phyloP scores from a whole-genome alignment of 345 rosid genomes.

The Pelargonium nanum region DNA sequence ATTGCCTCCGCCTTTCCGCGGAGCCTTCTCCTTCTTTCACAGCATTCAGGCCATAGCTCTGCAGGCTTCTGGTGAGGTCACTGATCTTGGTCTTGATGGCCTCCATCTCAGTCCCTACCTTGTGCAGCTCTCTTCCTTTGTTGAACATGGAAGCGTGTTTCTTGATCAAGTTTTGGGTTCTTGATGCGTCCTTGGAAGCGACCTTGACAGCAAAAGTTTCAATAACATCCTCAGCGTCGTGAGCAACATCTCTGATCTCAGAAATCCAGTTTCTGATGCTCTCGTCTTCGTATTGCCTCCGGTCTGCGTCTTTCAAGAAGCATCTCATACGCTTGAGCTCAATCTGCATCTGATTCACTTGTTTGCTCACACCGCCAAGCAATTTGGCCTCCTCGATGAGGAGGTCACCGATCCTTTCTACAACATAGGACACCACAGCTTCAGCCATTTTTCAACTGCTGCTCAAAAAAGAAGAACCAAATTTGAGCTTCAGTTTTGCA shows the following conservation, averaged over 20 bases:
- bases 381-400: constrained; percentile 10
- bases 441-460: constrained; percentile 13
- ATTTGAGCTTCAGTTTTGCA: no score
- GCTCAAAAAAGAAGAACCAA: no score
- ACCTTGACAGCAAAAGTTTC: constrained; percentile 1
- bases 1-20: constrained; percentile 13
- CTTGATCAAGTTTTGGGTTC: neutral
- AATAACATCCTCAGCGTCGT: constrained; percentile 15
- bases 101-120: constrained; percentile 17
- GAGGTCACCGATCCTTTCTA: constrained; percentile 1
- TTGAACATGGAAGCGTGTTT: constrained; percentile 1
- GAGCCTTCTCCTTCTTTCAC: constrained; percentile 8
- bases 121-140: constrained; percentile 7
- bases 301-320: constrained; percentile 12
- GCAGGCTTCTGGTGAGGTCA: constrained; percentile 23
- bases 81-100: constrained; percentile 24
- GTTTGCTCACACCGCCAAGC: constrained; percentile 1
- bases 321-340: constrained; percentile 10
- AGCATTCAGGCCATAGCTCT: constrained; percentile 14
- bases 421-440: constrained; percentile 4
- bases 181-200: neutral
- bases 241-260: constrained; percentile 7
- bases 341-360: constrained; percentile 9
- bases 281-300: neutral
- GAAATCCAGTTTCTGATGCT: constrained; percentile 2